These are phyloP conservation scores for Spathaspora sp. DNA, from an alignment of 805 yeast genomes.

Conservation along the genomic window DNA sequence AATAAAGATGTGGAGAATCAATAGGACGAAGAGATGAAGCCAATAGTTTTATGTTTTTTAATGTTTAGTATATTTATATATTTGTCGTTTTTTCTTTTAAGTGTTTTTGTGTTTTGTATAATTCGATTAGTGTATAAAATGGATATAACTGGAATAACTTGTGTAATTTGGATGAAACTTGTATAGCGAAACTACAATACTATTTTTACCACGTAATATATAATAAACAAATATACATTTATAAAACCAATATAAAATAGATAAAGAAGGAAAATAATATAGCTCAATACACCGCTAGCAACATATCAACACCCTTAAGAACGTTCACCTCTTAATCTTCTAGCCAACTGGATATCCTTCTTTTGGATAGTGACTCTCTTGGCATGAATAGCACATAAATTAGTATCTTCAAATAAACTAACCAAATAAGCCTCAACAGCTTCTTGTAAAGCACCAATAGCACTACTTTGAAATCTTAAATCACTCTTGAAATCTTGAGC, in stretches of 20 bases:
- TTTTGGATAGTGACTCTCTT: slow-evolving; percentile 98
- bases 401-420: slow-evolving; percentile 94
- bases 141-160: background rate
- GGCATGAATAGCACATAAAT: slow-evolving; percentile 98
- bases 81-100: background rate
- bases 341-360: slow-evolving; percentile 96
- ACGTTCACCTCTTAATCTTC: slow-evolving; percentile 97
- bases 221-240: background rate
- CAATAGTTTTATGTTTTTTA: background rate
- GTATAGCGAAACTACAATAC: background rate
- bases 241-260: background rate
- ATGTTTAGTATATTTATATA: background rate
- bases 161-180: background rate
- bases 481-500: slow-evolving; percentile 93
- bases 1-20: background rate
- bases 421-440: slow-evolving; percentile 98
- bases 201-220: background rate
- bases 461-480: slow-evolving; percentile 95
- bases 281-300: background rate
- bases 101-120: background rate
- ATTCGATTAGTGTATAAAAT: background rate
- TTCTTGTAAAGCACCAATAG: slow-evolving; percentile 97
- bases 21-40: background rate
- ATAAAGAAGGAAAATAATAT: background rate
- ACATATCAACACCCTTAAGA: slow-evolving; percentile 39